Percentiles rank a stretch among this genome's conserved stretches.
Evolutionary conservation across 2,329 filamentous ascomycete species (phyloP).

Genomic region (Passalora sequoiae): DNA sequence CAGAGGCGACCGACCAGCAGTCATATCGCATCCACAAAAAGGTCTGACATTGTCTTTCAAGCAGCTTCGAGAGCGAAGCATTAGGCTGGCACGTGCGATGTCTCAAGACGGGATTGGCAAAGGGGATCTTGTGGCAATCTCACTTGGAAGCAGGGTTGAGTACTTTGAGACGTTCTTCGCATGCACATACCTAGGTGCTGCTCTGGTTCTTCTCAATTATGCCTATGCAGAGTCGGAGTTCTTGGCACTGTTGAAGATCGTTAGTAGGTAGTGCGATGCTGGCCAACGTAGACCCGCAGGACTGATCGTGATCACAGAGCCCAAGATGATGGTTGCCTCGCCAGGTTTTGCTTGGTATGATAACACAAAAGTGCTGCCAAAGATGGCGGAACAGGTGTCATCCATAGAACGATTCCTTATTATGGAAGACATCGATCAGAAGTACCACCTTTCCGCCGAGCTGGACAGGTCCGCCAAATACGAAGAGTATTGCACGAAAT

Average conservation of each 20-base stretch:
- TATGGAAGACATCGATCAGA: conserved; percentile 28
- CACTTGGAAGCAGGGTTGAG: conserved; percentile 29
- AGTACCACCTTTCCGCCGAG: conserved; percentile 18
- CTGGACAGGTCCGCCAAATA: conserved; percentile 21
- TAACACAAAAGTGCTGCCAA: conserved; percentile 53
- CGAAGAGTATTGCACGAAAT: conserved; percentile 25
- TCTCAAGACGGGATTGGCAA: conserved; percentile 27
- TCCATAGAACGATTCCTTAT: conserved; percentile 53
- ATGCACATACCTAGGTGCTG: conserved; percentile 28
- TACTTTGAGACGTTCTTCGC: conserved; percentile 34
- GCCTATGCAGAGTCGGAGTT: conserved; percentile 67
- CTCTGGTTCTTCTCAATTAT: conserved; percentile 67
- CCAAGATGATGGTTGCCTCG: conserved; percentile 64
- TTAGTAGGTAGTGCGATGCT: conserved; percentile 47
- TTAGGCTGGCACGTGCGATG: conserved; percentile 26
- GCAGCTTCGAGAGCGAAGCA: conserved; percentile 25
- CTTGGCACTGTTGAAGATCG: conserved; percentile 61
- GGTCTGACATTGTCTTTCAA: conserved; percentile 20
- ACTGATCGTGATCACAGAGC: conserved; percentile 44
- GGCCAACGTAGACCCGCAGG: not conserved
- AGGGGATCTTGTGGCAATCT: conserved; percentile 29
- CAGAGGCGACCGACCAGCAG: conserved; percentile 23
- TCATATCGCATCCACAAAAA: conserved; percentile 29
- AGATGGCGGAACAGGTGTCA: conserved; percentile 39
- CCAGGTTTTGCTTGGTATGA: conserved; percentile 58